Conservation (phyloP, 2,329 filamentous ascomycete species). For the Sphaerulina populicola region DNA sequence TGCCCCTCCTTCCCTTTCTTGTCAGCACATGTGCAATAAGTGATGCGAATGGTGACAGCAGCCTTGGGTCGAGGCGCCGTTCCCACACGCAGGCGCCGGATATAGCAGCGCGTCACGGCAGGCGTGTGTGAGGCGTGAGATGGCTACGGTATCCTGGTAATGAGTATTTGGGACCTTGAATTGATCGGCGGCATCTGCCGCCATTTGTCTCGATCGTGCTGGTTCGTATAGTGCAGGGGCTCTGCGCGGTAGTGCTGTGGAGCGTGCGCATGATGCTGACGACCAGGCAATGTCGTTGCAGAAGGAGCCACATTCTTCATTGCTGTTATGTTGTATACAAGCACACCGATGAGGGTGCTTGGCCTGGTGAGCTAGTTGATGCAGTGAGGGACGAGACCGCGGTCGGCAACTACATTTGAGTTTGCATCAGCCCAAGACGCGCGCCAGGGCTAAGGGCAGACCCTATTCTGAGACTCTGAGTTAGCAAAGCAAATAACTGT, state of each 20-base stretch:
- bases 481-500: too few relatives aligned
- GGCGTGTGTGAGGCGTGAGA: constrained; percentile 3
- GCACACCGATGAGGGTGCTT: background rate
- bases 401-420: constrained; percentile 22
- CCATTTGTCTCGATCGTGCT: constrained; percentile 10
- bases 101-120: background rate
- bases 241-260: constrained; percentile 5
- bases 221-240: constrained; percentile 3
- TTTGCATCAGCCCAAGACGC: constrained; percentile 17
- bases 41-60: background rate
- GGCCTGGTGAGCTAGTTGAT: too few relatives aligned
- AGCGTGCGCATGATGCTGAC: constrained; percentile 4
- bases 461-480: too few relatives aligned
- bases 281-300: constrained; percentile 6
- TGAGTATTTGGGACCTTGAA: constrained; percentile 1
- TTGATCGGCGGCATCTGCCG: constrained; percentile 12
- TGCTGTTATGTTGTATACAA: background rate
- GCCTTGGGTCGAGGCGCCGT: background rate
- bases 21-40: background rate
- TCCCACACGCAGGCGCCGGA: background rate
- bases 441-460: too few relatives aligned
- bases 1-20: constrained; percentile 5
- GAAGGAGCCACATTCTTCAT: background rate
- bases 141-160: constrained; percentile 11
- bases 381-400: constrained; percentile 3